Percentiles rank a stretch among this genome's conserved stretches.
Evolutionary conservation across 208 protist genomes (phyloP).

Genomic region (Porcisia hertigi): DNA sequence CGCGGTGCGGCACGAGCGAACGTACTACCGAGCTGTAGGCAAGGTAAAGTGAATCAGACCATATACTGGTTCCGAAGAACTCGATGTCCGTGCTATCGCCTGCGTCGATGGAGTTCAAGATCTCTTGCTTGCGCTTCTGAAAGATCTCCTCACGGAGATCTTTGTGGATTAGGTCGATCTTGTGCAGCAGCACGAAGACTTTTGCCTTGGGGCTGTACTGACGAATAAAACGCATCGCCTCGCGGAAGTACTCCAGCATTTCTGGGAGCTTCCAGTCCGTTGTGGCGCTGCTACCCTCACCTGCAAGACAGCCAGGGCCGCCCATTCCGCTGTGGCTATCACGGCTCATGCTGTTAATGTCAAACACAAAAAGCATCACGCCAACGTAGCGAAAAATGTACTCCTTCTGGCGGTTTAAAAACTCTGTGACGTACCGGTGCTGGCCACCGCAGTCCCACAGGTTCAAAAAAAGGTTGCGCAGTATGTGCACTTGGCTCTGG

Average conservation of each 20-base stretch:
- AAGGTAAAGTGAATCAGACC: conserved; percentile 98
- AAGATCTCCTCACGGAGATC: conserved; percentile 73
- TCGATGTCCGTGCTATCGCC: conserved; percentile 74
- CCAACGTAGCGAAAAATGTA: conserved; percentile 99
- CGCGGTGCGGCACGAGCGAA: conserved; percentile 96
- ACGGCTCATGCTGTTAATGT: conserved; percentile 94
- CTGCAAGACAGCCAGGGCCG: conserved; percentile 10
- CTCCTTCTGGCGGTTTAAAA: conserved; percentile 97
- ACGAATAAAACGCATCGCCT: conserved; percentile 94
- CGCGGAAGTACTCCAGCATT: conserved; percentile 97
- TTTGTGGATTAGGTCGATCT: conserved; percentile 96
- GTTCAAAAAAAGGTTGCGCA: conserved; percentile 99
- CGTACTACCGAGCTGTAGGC: conserved; percentile 96
- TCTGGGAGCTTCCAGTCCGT: conserved; percentile 86
- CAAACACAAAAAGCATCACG: conserved; percentile 99
- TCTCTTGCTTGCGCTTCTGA: conserved; percentile 69
- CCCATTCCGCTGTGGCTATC: conserved; percentile 32
- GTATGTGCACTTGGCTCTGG: conserved; percentile 97
- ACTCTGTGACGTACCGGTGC: conserved; percentile 98
- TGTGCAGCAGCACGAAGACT: conserved; percentile 98
- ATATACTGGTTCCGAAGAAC: conserved; percentile 98
- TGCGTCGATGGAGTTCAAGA: conserved; percentile 52
- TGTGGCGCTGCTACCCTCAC: conserved; percentile 31
- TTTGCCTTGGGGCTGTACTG: conserved; percentile 97
- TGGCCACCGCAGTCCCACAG: conserved; percentile 99